Evolutionary conservation across 176 grass and related monocot genomes (phyloP).

Genomic region (Chrysopogon serrulatus): DNA sequence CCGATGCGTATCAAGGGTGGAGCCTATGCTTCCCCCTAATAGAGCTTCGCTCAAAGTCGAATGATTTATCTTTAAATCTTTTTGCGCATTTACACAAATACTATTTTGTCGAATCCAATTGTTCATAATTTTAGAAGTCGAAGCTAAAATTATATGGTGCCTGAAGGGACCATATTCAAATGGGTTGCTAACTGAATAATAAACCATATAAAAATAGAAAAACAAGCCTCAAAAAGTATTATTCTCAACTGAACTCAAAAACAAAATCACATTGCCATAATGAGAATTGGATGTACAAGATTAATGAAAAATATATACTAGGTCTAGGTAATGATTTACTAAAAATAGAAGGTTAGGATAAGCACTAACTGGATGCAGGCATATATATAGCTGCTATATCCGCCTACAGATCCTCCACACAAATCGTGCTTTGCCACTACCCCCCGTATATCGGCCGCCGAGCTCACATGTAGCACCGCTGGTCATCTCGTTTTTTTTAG

Average conservation of each 20-base stretch:
- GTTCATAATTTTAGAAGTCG: not conserved
- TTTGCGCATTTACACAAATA: not conserved
- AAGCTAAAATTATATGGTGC: not conserved
- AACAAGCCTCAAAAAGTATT: not conserved
- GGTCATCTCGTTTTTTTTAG: not conserved
- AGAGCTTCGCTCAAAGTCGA: conserved; percentile 30
- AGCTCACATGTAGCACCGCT: not conserved
- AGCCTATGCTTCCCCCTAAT: conserved; percentile 49
- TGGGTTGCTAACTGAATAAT: not conserved
- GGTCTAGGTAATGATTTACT: not conserved
- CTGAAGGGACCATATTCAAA: not conserved
- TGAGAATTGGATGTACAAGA: not conserved
- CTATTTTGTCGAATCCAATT: not conserved
- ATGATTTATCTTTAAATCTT: not conserved
- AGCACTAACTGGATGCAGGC: too few species aligned
- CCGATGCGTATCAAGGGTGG: conserved; percentile 45
- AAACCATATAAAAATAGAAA: not conserved
- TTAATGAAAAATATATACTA: not conserved
- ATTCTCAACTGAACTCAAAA: not conserved
- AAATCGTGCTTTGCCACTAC: not conserved
- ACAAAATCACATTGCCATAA: not conserved
- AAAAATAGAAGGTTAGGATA: not conserved
- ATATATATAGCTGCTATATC: too few species aligned
- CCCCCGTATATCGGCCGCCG: too few species aligned
- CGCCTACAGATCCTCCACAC: not conserved